Evolutionary conservation across 1,284 basidiomycete species (phyloP), one percentile per base, ranked within the genome.

Genomic region (Tausonia pullulans): DNA sequence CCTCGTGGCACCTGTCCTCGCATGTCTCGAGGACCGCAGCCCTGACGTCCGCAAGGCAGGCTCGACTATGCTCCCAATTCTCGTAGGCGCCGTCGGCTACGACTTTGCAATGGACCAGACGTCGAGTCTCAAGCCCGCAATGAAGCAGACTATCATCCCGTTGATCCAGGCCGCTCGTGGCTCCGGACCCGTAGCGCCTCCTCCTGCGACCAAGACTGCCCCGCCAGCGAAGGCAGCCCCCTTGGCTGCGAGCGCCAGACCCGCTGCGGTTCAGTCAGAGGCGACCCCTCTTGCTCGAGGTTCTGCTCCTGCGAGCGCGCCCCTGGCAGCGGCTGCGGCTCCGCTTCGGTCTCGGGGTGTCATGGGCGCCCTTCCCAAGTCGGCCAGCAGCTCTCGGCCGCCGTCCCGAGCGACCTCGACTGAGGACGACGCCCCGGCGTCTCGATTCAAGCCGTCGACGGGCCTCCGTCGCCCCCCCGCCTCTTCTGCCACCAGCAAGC

Each of bases 11-110:
- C 81, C 85, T 0, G 78, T 92, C n/a, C 82, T 99, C 11, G 76
- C 81, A 7, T 92, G 86, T 68, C 82, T 98, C 27, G 96, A 99
- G 72, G 96, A 98, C 75, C 85, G 93, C 54, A 95, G 81, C 70
- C 83, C 82, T 5, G 95, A 98, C 70, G 90, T 98, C 5, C 85
- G 96, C 67, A 98, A 98, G 76, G 86, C 84, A 9, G 91, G 94
- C 0, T 87, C 90, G 68, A 85, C 85, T 2, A 76, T 95, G 27
- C 76, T 99, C 27, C 92, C 93, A 0, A 79, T 80, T 58, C 78
- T 99, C 61, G 86, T 98, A 59, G 77, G 81, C 8, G 85, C 79
- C 58, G 85, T 85, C 39, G 93, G 96, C 1, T 91, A 84, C 73
- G 90, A 94, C 69, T 84, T 83, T 70, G 87, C 98, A 58, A 80